Evolutionary conservation across 345 rosid species (phyloP).

Genomic region (Citrus hindsii): DNA sequence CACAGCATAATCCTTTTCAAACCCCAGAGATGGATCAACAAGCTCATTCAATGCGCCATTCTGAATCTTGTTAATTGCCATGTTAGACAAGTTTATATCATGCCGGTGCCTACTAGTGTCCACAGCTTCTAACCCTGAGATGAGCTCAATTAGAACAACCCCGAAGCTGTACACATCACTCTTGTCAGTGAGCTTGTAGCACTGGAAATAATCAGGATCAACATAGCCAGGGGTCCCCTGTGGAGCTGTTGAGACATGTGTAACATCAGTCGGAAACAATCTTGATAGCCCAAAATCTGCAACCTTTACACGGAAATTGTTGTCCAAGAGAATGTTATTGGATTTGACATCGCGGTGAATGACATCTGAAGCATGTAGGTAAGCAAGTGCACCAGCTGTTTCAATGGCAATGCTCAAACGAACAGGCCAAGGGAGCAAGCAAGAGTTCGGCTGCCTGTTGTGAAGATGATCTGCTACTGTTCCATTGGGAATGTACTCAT

Average conservation of each 20-base stretch:
- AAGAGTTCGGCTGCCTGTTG: conserved; percentile 40
- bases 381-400: conserved; percentile 67
- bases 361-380: conserved; percentile 60
- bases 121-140: conserved; percentile 67
- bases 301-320: conserved; percentile 59
- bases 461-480: conserved; percentile 87
- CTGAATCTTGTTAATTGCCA: conserved; percentile 74
- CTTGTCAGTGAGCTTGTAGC: conserved; percentile 74
- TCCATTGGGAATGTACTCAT: conserved; percentile 86
- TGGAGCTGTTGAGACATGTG: conserved; percentile 88
- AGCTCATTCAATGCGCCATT: conserved; percentile 59
- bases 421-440: conserved; percentile 64
- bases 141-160: conserved; percentile 69
- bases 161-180: conserved; percentile 96
- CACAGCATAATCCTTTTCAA: conserved; percentile 38
- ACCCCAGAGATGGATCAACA: conserved; percentile 65
- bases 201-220: conserved; percentile 81
- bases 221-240: conserved; percentile 97
- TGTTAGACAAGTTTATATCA: conserved; percentile 68
- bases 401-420: conserved; percentile 76
- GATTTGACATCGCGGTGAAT: conserved; percentile 91
- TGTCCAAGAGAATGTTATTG: conserved; percentile 78
- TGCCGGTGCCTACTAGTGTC: conserved; percentile 60
- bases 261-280: conserved; percentile 64
- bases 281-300: conserved; percentile 96